Evolutionary conservation across 1,284 basidiomycete species (phyloP).

Genomic region (Boletus semigastroideus): DNA sequence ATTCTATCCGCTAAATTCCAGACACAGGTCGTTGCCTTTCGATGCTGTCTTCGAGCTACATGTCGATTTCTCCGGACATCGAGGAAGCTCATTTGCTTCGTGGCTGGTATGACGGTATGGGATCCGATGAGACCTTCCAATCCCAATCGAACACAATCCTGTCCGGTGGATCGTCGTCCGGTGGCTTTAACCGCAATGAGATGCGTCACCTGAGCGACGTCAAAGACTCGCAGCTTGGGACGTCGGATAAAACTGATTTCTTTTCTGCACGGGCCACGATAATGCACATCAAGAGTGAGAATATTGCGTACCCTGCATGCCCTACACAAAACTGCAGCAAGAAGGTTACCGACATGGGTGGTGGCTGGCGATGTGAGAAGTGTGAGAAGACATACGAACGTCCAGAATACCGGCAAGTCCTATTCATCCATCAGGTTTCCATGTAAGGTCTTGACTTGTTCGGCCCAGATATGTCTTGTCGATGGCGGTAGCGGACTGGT

Average conservation of each 20-base stretch:
- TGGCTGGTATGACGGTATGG: constrained; percentile 88
- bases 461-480: constrained; percentile 80
- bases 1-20: constrained; percentile 1
- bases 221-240: constrained; percentile 78
- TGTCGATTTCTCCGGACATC: constrained; percentile 88
- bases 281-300: constrained; percentile 88
- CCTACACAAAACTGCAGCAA: constrained; percentile 84
- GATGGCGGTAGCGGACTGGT: constrained; percentile 87
- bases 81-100: constrained; percentile 82
- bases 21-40: constrained; percentile 73
- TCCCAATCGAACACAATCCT: constrained; percentile 57
- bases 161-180: constrained; percentile 39
- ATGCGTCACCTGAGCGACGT: constrained; percentile 80
- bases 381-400: constrained; percentile 75
- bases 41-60: constrained; percentile 64
- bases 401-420: constrained; percentile 79
- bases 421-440: neutral
- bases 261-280: constrained; percentile 86
- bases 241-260: constrained; percentile 77
- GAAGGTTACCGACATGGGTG: constrained; percentile 77
- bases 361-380: constrained; percentile 91
- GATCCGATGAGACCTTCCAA: constrained; percentile 63
- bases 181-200: constrained; percentile 66
- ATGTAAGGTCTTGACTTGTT: constrained; percentile 2
- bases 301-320: constrained; percentile 90